These are phyloP conservation scores for Pythium brassicae DNA, from an alignment of 352 stramenopile genomes.

Conservation along the genomic window DNA sequence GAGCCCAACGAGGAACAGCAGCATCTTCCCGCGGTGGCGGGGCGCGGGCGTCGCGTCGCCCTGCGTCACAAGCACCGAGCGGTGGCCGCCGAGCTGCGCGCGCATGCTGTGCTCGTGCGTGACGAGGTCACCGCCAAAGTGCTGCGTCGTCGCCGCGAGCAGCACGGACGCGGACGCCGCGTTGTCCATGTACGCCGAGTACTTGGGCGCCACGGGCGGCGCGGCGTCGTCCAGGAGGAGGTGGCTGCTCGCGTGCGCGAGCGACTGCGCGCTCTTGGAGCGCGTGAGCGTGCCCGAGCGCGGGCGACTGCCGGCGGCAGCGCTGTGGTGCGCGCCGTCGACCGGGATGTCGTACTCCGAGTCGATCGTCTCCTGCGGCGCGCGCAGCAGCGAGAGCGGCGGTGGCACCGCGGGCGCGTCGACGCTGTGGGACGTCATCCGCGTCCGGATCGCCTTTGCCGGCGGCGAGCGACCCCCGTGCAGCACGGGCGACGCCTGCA, in stretches of 20 bases:
- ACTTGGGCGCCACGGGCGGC: conserved; percentile 39
- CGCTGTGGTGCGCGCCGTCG: conserved; percentile 17
- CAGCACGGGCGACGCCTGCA: conserved; percentile 41
- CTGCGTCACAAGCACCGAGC: conserved; percentile 49
- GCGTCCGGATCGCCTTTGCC: conserved; percentile 6
- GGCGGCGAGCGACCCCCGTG: conserved; percentile 25
- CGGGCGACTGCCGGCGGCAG: conserved; percentile 22
- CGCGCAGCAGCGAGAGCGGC: conserved; percentile 23
- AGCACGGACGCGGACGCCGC: conserved; percentile 64
- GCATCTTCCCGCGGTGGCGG: conserved; percentile 62
- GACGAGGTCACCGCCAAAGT: conserved; percentile 81
- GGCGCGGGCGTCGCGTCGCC: conserved; percentile 26
- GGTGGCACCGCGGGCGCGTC: conserved; percentile 7
- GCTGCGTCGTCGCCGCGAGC: conserved; percentile 73
- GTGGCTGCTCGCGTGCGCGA: conserved; percentile 16
- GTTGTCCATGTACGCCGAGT: conserved; percentile 68
- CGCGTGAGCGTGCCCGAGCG: conserved; percentile 57
- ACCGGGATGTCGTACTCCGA: conserved; percentile 69
- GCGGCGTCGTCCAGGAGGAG: conserved; percentile 1
- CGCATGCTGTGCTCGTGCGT: conserved; percentile 75
- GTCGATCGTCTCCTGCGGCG: conserved; percentile 56
- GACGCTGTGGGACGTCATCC: conserved; percentile 8
- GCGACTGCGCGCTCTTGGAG: conserved; percentile 69
- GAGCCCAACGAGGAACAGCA: conserved; percentile 77
- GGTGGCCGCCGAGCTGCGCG: conserved; percentile 64